Evolutionary conservation across 495 filamentous ascomycete genomes (phyloP).

Genomic region (Lasiosphaeris hirsuta): DNA sequence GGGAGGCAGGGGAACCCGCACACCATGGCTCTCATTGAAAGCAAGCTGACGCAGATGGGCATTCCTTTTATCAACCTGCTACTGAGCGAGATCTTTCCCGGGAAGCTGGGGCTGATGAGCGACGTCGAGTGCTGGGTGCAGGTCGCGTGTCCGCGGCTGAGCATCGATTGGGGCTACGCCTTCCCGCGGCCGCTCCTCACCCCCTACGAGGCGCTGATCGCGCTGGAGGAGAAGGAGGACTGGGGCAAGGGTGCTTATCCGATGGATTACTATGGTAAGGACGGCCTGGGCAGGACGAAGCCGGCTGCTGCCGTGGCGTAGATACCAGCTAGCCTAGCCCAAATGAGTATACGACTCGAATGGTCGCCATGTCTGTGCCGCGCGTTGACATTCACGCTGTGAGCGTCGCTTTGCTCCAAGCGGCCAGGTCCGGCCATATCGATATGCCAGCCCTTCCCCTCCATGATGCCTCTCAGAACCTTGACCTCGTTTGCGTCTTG

Average conservation of each 20-base stretch:
- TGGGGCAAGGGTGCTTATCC: conserved; percentile 85
- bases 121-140: conserved; percentile 98
- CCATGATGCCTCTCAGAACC: not conserved
- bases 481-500: not conserved
- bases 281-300: conserved; percentile 80
- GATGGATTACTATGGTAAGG: conserved; percentile 97
- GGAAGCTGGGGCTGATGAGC: conserved; percentile 84
- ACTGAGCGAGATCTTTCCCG: conserved; percentile 92
- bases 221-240: conserved; percentile 68
- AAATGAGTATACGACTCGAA: not conserved
- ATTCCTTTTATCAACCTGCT: conserved; percentile 80
- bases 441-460: no score
- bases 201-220: conserved; percentile 92
- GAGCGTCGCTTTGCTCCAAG: no score
- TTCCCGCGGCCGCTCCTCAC: conserved; percentile 85
- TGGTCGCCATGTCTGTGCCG: no score
- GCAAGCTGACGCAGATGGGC: conserved; percentile 59
- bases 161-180: conserved; percentile 98
- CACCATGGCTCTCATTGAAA: conserved; percentile 82
- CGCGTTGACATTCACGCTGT: no score
- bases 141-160: conserved; percentile 89
- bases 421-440: no score
- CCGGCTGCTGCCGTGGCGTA: conserved; percentile 24
- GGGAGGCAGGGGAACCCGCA: conserved; percentile 94
- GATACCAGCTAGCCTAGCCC: not conserved